phyloP scores from a whole-genome alignment of 2,329 filamentous ascomycete genomes.

The Proliferodiscus dingleyae region DNA sequence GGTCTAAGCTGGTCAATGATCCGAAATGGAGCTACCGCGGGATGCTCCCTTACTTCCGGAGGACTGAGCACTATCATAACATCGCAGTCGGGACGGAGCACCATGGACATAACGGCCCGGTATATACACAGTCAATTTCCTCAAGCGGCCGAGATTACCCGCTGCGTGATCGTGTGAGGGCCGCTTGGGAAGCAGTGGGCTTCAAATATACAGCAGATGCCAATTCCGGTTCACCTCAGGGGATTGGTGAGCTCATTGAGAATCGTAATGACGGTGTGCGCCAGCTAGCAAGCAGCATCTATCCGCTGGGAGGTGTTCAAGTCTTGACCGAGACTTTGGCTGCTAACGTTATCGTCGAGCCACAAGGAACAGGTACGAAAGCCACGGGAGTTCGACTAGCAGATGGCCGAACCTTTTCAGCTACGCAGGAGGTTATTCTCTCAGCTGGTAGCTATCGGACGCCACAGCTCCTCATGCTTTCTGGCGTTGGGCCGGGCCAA shows the following conservation, averaged over 20 bases:
- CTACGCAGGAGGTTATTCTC: constrained; percentile 33
- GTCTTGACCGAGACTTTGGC: background rate
- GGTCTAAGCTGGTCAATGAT: constrained; percentile 38
- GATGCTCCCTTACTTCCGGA: constrained; percentile 42
- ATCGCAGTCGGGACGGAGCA: constrained; percentile 13
- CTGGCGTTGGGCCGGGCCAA: constrained; percentile 35
- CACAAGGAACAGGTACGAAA: background rate
- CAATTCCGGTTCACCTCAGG: background rate
- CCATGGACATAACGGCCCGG: constrained; percentile 30
- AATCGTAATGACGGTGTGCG: background rate
- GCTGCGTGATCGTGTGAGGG: constrained; percentile 1
- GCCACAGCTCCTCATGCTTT: constrained; percentile 35
- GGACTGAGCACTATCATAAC: constrained; percentile 31
- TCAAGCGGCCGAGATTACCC: background rate
- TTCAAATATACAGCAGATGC: background rate
- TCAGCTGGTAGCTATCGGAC: constrained; percentile 44
- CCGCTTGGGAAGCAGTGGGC: background rate
- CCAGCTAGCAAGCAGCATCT: background rate
- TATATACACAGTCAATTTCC: no score
- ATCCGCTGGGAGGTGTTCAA: background rate
- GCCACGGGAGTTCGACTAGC: background rate
- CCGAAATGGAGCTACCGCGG: constrained; percentile 42
- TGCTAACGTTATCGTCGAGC: background rate
- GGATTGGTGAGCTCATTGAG: background rate
- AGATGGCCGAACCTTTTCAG: background rate